phyloP scores from a whole-genome alignment of 225 moss, liverwort and hornwort species.

The Lunularia cruciata region DNA sequence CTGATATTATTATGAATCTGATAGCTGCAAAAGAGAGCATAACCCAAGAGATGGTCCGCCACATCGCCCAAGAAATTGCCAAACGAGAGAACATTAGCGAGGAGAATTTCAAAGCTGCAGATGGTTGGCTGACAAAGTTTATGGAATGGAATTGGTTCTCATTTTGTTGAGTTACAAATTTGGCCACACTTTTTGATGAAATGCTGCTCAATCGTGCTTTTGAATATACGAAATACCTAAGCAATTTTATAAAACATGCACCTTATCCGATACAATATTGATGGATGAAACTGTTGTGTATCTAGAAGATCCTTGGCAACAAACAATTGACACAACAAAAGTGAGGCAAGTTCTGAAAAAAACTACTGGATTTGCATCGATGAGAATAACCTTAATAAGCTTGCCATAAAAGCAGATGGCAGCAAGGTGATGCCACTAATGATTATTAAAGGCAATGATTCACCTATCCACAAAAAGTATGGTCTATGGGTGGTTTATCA shows the following conservation, averaged over 20 bases:
- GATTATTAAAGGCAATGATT: constrained; percentile 4
- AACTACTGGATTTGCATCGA: constrained; percentile 1
- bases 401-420: not conserved
- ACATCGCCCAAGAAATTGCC: not conserved
- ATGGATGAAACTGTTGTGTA: constrained; percentile 9
- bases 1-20: constrained; percentile 2
- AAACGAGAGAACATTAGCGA: too few relatives aligned
- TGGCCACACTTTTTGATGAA: too few relatives aligned
- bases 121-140: constrained; percentile 8
- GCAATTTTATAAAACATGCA: constrained; percentile 1
- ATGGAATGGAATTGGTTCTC: not conserved
- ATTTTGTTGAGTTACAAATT: not conserved
- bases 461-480: not conserved
- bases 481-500: not conserved
- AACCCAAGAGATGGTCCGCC: not conserved
- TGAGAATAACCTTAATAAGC: not conserved
- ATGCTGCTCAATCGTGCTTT: not conserved
- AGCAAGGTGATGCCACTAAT: not conserved
- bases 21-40: not conserved
- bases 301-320: not conserved
- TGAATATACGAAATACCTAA: constrained; percentile 2
- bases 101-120: constrained; percentile 5
- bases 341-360: not conserved
- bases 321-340: not conserved
- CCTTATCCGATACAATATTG: not conserved